Evolutionary conservation across 2,329 filamentous ascomycete species (phyloP).

Genomic region (Colletotrichum tamarilloi): DNA sequence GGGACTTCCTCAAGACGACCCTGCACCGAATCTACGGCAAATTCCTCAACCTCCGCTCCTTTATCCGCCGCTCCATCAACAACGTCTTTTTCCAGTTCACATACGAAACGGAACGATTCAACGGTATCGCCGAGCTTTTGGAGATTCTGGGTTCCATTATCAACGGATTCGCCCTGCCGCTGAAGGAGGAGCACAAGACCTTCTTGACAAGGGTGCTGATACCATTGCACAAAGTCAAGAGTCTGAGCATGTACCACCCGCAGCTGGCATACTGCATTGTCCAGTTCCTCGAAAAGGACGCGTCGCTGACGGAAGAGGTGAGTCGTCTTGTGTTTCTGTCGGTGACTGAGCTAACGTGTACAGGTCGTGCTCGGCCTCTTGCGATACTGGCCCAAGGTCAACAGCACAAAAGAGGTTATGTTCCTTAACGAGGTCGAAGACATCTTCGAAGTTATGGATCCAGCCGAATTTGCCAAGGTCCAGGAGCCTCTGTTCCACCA

Average conservation of each 20-base stretch:
- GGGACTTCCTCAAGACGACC: slow-evolving; percentile 98
- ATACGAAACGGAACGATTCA: slow-evolving; percentile 98
- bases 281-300: slow-evolving; percentile 98
- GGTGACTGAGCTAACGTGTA: slow-evolving; percentile 11
- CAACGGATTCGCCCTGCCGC: slow-evolving; percentile 94
- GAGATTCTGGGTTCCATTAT: slow-evolving; percentile 99
- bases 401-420: slow-evolving; percentile 99
- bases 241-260: slow-evolving; percentile 99
- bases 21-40: slow-evolving; percentile 98
- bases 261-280: slow-evolving; percentile 99
- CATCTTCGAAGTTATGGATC: slow-evolving; percentile 99
- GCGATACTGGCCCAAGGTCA: slow-evolving; percentile 98
- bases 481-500: slow-evolving; percentile 98
- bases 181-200: slow-evolving; percentile 99
- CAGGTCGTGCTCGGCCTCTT: slow-evolving; percentile 93
- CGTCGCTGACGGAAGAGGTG: slow-evolving; percentile 95
- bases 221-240: slow-evolving; percentile 97
- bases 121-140: slow-evolving; percentile 94
- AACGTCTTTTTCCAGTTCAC: slow-evolving; percentile 99
- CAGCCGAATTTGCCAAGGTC: slow-evolving; percentile 97
- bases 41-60: slow-evolving; percentile 96
- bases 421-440: slow-evolving; percentile 99
- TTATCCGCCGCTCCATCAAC: slow-evolving; percentile 98
- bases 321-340: slow-evolving; percentile 43
- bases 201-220: slow-evolving; percentile 94